Evolutionary conservation across 2,329 filamentous ascomycete genomes (phyloP).

Genomic region (Ascosphaera pollenicola): DNA sequence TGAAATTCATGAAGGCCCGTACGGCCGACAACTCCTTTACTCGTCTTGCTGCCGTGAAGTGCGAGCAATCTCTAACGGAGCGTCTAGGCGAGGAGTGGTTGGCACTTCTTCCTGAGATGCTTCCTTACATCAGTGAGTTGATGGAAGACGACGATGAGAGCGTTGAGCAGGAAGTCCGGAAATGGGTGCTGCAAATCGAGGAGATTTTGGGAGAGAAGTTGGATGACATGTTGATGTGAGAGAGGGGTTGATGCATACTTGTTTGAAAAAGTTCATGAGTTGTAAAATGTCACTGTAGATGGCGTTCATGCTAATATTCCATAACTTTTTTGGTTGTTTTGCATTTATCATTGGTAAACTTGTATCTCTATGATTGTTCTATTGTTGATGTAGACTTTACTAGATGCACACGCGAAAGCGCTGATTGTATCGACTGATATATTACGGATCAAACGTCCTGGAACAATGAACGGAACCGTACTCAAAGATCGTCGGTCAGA

Average conservation of each 20-base stretch:
- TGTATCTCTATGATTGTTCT: background rate
- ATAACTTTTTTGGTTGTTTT: background rate
- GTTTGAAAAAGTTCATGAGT: background rate
- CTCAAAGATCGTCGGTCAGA: conserved; percentile 26
- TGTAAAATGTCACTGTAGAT: background rate
- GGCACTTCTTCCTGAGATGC: conserved; percentile 74
- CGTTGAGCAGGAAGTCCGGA: conserved; percentile 72
- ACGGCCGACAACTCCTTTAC: conserved; percentile 41
- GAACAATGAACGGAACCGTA: conserved; percentile 21
- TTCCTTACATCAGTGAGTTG: conserved; percentile 86
- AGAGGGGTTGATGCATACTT: background rate
- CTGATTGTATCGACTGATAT: conserved; percentile 21
- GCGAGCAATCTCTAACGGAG: conserved; percentile 59
- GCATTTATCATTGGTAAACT: background rate
- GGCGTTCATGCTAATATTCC: conserved; percentile 1
- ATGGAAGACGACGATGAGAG: conserved; percentile 92
- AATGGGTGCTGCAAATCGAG: conserved; percentile 83
- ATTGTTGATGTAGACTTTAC: background rate
- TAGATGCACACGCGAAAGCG: background rate
- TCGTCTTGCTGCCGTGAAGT: conserved; percentile 60
- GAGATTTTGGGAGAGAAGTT: conserved; percentile 72
- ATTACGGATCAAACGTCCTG: conserved; percentile 21
- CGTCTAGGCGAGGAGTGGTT: conserved; percentile 85
- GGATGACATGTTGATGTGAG: conserved; percentile 72
- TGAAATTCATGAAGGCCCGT: conserved; percentile 46